phyloP scores from a whole-genome alignment of 371 early-diverging fungal species.

The Mycotypha africana region DNA sequence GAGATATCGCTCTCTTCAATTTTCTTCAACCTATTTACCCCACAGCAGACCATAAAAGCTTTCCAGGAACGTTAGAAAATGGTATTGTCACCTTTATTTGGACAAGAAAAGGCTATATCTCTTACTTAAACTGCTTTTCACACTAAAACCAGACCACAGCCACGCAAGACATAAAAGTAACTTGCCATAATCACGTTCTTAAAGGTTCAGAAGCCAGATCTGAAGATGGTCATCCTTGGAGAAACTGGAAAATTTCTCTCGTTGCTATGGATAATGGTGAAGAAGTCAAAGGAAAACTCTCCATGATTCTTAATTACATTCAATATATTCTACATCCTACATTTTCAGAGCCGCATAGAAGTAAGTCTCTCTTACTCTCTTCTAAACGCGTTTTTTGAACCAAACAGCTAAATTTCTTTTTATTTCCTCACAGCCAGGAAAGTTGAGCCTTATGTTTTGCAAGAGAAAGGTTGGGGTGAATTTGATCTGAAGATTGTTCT shows the following conservation, averaged over 20 bases:
- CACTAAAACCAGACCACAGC: constrained; percentile 18
- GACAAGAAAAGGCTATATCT: too few relatives aligned
- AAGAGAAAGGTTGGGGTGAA: constrained; percentile 72
- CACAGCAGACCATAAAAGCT: too few relatives aligned
- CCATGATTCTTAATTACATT: constrained; percentile 57
- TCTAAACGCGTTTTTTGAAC: too few relatives aligned
- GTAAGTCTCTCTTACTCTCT: too few relatives aligned
- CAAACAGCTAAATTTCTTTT: too few relatives aligned
- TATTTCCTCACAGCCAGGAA: constrained; percentile 36
- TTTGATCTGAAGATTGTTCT: constrained; percentile 62
- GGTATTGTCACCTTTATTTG: too few relatives aligned
- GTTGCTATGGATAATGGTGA: constrained; percentile 41
- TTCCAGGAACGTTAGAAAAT: too few relatives aligned
- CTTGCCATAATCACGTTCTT: constrained; percentile 34
- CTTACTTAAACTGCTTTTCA: too few relatives aligned
- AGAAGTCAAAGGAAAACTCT: constrained; percentile 44
- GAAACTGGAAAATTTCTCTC: constrained; percentile 57
- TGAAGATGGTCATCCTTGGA: constrained; percentile 48
- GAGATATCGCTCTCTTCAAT: too few relatives aligned
- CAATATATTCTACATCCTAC: constrained; percentile 76
- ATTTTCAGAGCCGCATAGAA: constrained; percentile 56
- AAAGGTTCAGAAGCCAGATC: constrained; percentile 25
- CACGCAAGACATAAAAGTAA: constrained; percentile 37
- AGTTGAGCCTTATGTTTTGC: constrained; percentile 56
- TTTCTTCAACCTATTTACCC: too few relatives aligned